phyloP scores from a whole-genome alignment of 768 basidiomycete species.

The Kwoniella shandongensis region DNA sequence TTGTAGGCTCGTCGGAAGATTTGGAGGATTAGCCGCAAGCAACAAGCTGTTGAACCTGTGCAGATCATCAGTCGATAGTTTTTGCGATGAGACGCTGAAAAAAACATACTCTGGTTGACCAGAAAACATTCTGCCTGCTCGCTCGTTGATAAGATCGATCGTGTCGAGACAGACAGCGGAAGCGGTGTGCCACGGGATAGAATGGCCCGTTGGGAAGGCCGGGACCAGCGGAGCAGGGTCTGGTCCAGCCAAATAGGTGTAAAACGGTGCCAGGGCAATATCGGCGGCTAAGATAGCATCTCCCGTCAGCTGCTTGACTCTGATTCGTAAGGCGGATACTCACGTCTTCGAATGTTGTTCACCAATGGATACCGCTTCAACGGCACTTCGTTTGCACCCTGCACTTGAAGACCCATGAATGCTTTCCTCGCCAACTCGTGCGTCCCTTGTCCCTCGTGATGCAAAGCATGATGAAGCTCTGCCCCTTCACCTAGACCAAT shows the following conservation, averaged over 20 bases:
- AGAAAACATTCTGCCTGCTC: slow-evolving; percentile 38
- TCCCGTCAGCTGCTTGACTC: background rate
- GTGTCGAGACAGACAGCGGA: slow-evolving; percentile 27
- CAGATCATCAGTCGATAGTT: slow-evolving; percentile 6
- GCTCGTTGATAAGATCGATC: slow-evolving; percentile 41
- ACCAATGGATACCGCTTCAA: slow-evolving; percentile 19
- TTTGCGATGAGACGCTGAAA: background rate
- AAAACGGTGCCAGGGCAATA: slow-evolving; percentile 35
- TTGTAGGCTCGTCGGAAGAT: slow-evolving; percentile 13
- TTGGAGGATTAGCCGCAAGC: slow-evolving; percentile 33
- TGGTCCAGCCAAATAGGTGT: slow-evolving; percentile 41
- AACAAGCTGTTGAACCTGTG: slow-evolving; percentile 46
- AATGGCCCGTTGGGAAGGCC: slow-evolving; percentile 15
- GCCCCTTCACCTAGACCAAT: slow-evolving; percentile 12
- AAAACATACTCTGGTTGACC: slow-evolving; percentile 41
- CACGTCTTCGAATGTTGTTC: slow-evolving; percentile 15
- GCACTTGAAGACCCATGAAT: slow-evolving; percentile 20
- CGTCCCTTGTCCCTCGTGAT: slow-evolving; percentile 18
- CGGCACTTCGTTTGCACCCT: slow-evolving; percentile 18
- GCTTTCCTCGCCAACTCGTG: slow-evolving; percentile 1
- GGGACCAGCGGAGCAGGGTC: slow-evolving; percentile 10
- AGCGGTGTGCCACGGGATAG: slow-evolving; percentile 29
- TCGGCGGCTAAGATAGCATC: slow-evolving; percentile 28
- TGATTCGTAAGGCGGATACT: slow-evolving; percentile 6
- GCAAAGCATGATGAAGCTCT: slow-evolving; percentile 36